Evolutionary conservation across 768 basidiomycete genomes (phyloP), one percentile per base, ranked within the genome.

Genomic region (Lactifluus hygrophoroides): DNA sequence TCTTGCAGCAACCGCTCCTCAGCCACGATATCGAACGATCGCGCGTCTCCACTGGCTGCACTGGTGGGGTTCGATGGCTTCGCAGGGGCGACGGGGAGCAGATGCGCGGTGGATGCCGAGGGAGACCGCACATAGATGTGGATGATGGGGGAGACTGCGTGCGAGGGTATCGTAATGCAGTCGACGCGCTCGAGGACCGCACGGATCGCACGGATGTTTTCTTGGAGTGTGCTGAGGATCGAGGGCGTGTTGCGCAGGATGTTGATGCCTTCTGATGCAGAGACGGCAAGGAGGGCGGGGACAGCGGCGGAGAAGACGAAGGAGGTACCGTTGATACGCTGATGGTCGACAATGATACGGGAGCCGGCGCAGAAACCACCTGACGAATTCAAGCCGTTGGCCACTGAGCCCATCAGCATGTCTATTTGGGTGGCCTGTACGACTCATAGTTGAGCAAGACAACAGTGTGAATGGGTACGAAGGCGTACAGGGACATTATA

Each of bases 341-440:
- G 95, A 68, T 99, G 95, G 62, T 90, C 82, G 23, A 92, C 82
- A 30, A 96, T 89, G 40, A 82, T 79, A 17, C 73, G 71, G 1
- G 89, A 87, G 25, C 96, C 96, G 3, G 92, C 92, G 67, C 95
- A 98, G 80, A 98, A 99, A 1, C 96, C 96, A 48, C 95, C 96
- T 2, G 80, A 78, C 0, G 94, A 82, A 58, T 82, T 83, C 19
- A 98, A 80, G 14, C 88, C 88, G 37, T 80, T 92, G 0, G 94
- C 87, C 59, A 91, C 80, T 25, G 91, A 94, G 3, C 94, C 95
- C 2, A 95, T 76, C n/a, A 97, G 77, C 80, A 98, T 93, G 71
- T 99, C 96, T 16, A 98, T 85, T 66, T 94, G 90, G 17, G 57
- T 48, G 17, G 57, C 57, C 57, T 58, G 38, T n/a, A 40, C 35